phyloP scores from a whole-genome alignment of 306 rosid species.

The Prunus padus region DNA sequence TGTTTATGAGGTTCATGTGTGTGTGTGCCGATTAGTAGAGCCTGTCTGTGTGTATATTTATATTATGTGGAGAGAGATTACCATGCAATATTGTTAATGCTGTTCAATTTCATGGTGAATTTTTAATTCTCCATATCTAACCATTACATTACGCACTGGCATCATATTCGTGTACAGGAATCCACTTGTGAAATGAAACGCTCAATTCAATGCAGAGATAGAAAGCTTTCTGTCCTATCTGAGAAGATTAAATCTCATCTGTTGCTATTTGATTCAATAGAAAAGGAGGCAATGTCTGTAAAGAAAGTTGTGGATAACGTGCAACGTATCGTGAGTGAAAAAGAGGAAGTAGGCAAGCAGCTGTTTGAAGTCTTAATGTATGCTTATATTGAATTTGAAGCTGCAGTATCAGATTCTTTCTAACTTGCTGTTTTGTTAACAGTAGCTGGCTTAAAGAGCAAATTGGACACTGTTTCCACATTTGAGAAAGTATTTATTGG shows the following conservation, averaged over 20 bases:
- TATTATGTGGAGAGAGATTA: background rate
- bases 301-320: constrained; percentile 59
- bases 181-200: constrained; percentile 58
- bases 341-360: constrained; percentile 70
- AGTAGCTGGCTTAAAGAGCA: constrained; percentile 62
- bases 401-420: constrained; percentile 4
- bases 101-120: background rate
- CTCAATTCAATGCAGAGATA: constrained; percentile 50
- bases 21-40: too few species aligned
- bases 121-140: background rate
- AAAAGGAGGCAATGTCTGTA: constrained; percentile 59
- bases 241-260: constrained; percentile 69
- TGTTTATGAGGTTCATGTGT: constrained; percentile 66
- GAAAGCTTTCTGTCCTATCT: constrained; percentile 55
- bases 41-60: background rate
- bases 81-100: background rate
- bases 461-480: constrained; percentile 54
- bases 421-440: constrained; percentile 25
- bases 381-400: constrained; percentile 22
- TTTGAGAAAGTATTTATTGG: constrained; percentile 62
- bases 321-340: constrained; percentile 53
- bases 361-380: constrained; percentile 19
- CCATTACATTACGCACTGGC: background rate
- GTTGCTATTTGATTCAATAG: constrained; percentile 64
- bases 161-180: constrained; percentile 43